Evolutionary conservation across 306 rosid genomes (phyloP), one percentile per base, ranked within the genome.

Genomic region (Vigna reflexopilosa): DNA sequence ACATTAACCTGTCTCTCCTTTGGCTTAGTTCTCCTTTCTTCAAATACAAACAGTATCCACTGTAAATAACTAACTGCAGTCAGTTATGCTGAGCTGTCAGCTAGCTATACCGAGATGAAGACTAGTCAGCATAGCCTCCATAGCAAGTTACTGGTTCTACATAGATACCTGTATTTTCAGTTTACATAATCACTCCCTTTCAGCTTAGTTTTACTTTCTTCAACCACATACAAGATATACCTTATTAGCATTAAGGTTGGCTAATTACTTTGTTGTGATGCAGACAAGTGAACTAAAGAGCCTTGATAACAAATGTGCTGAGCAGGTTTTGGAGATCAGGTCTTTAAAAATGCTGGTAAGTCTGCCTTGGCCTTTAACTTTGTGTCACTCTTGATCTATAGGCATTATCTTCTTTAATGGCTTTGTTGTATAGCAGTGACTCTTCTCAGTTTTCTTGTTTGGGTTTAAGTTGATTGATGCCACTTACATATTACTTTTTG

Each of bases 331-430:
- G 77, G 93, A 89, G 86, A 88, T 93, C 76, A 93, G 87, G 81
- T 89, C 93, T 80, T 90, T 90, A 26, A 93, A 89, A 86, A 80
- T 76, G 75, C 62, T 75, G 90, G 99, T 93, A 84, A 85, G 88
- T 84, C 72, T 82, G 28, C 76, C 56, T 40, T 59, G 30, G 40
- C 56, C 78, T 81, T 20, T 63, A 52, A 44, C 77, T 51, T 4
- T 26, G 62, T 72, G 44, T 67, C 72, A 50, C 45, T 61, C 44
- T 42, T 67, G 55, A 28, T 78, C 57, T 40, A 57, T 48, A 19
- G 4, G 51, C 11, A 56, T 64, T 56, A 70, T 42, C 28, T 36
- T 83, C 58, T 80, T 76, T 45, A 56, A 26, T 9, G 64, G 42
- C 13, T 54, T 38, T 61, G 19, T 30, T 30, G 42, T 42, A 20